A percentile compares a stretch with the other conserved stretches of the same genome.
These are phyloP conservation scores for Ceratocystis colombiana DNA, from an alignment of 2,329 filamentous ascomycete genomes.

Conservation along the genomic window DNA sequence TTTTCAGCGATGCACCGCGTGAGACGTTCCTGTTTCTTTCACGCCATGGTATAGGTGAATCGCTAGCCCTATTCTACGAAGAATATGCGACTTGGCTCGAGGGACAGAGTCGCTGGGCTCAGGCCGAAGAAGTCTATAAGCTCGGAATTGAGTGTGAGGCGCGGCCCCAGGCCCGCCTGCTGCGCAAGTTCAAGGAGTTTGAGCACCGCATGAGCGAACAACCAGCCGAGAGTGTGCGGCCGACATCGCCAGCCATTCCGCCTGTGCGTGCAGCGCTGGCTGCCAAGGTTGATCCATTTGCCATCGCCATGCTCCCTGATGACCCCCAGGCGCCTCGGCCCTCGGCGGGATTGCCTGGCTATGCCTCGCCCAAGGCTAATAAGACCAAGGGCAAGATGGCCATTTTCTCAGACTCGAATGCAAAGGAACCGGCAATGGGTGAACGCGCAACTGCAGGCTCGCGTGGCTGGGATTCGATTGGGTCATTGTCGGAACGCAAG, in stretches of 20 bases:
- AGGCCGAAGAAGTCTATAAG: constrained; percentile 89
- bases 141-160: constrained; percentile 84
- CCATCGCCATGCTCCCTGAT: constrained; percentile 41
- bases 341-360: constrained; percentile 35
- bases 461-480: constrained; percentile 87
- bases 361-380: constrained; percentile 35
- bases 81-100: constrained; percentile 94
- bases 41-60: constrained; percentile 76
- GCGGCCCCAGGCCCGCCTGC: constrained; percentile 64
- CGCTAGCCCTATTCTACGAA: constrained; percentile 86
- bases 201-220: constrained; percentile 63
- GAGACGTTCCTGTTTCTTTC: constrained; percentile 89
- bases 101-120: constrained; percentile 67
- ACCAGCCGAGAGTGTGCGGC: constrained; percentile 46
- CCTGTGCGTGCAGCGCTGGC: constrained; percentile 72
- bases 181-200: constrained; percentile 89
- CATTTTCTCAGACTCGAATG: constrained; percentile 37
- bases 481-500: constrained; percentile 72
- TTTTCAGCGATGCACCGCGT: constrained; percentile 86
- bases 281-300: constrained; percentile 77
- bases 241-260: constrained; percentile 78
- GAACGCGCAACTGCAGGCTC: constrained; percentile 57
- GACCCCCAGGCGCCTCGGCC: constrained; percentile 58
- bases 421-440: constrained; percentile 22
- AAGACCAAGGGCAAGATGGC: constrained; percentile 56